A percentile compares a stretch with the other conserved stretches of the same genome.
Conservation (phyloP, 345 rosid species). For the Crucihimalaya himalaica region DNA sequence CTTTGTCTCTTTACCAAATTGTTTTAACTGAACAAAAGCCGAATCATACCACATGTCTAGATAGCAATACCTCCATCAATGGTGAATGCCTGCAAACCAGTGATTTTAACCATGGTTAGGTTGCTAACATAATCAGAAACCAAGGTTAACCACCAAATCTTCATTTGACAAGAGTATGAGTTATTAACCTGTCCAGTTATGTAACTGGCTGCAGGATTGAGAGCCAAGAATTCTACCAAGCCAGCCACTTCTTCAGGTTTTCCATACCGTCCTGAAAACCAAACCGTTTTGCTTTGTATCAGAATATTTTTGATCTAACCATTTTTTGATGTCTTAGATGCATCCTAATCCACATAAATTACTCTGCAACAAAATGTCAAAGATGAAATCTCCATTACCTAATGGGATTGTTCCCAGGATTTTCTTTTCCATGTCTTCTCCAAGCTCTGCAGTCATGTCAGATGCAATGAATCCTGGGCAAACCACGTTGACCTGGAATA, state of each 20-base stretch:
- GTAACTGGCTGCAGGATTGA: slow-evolving; percentile 84
- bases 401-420: slow-evolving; percentile 80
- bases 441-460: slow-evolving; percentile 94
- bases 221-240: slow-evolving; percentile 93
- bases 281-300: slow-evolving; percentile 17
- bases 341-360: neutral
- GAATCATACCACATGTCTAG: slow-evolving; percentile 41
- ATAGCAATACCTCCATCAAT: slow-evolving; percentile 98
- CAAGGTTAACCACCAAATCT: slow-evolving; percentile 1
- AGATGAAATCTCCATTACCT: slow-evolving; percentile 51
- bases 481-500: slow-evolving; percentile 77
- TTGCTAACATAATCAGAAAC: neutral
- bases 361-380: neutral
- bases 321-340: neutral
- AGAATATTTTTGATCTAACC: neutral
- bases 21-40: slow-evolving; percentile 19
- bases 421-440: slow-evolving; percentile 90
- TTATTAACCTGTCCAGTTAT: slow-evolving; percentile 87
- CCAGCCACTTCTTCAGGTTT: slow-evolving; percentile 99
- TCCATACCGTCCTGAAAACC: slow-evolving; percentile 83
- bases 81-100: slow-evolving; percentile 67
- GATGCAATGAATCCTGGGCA: slow-evolving; percentile 97
- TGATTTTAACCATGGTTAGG: neutral
- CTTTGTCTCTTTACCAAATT: slow-evolving; percentile 16
- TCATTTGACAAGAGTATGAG: neutral